A percentile compares a stretch with the other conserved stretches of the same genome.
phyloP scores from a whole-genome alignment of 108 stramenopile genomes.

The Discostella stelligeroides region DNA sequence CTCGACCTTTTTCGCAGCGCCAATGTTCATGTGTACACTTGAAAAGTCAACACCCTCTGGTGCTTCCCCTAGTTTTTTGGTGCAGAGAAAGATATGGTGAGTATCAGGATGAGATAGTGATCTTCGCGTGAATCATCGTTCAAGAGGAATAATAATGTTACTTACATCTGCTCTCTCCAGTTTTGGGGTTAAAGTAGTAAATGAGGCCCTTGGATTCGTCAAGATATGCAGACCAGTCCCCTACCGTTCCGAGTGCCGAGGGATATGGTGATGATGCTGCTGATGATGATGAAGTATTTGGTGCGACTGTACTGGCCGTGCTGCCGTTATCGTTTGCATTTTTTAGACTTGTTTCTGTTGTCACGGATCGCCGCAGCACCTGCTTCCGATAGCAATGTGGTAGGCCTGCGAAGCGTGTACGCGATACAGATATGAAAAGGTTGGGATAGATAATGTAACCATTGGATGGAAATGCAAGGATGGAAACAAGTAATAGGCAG shows the following conservation, averaged over 20 bases:
- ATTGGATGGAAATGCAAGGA: not conserved
- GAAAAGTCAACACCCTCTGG: conserved; percentile 20
- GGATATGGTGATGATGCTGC: not conserved
- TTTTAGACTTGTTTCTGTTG: not conserved
- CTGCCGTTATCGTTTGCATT: not conserved
- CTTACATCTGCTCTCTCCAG: conserved; percentile 65
- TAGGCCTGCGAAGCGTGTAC: not conserved
- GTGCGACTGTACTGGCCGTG: not conserved
- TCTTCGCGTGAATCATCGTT: too few relatives aligned
- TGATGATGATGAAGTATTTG: not conserved
- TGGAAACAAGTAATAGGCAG: not conserved
- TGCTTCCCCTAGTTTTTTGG: conserved; percentile 20
- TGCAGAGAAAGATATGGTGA: not conserved
- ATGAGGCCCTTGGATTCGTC: conserved; percentile 77
- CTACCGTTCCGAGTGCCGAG: conserved; percentile 60
- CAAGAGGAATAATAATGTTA: conserved; percentile 17
- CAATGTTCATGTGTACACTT: conserved; percentile 10
- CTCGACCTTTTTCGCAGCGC: conserved; percentile 20
- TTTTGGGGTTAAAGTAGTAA: conserved; percentile 77
- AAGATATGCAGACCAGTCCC: conserved; percentile 76
- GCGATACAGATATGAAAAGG: not conserved
- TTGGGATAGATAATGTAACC: not conserved
- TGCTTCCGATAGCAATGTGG: not conserved
- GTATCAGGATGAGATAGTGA: not conserved
- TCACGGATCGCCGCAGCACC: not conserved